Evolutionary conservation across 495 filamentous ascomycete genomes (phyloP).

Genomic region (Penicillium flavigenum): DNA sequence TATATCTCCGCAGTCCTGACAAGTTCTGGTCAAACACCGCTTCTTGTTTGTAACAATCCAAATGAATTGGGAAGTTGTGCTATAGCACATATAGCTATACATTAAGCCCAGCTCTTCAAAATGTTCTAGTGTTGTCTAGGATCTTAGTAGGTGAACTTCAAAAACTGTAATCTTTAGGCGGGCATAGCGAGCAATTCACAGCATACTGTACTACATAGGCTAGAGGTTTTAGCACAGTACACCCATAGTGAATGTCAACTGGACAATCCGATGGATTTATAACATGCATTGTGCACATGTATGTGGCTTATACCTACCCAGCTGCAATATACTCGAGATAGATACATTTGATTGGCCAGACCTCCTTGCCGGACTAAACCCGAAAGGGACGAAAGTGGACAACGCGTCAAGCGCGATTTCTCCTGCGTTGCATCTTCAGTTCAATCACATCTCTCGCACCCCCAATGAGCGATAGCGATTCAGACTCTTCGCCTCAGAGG

Average conservation of each 20-base stretch:
- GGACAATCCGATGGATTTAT: not conserved
- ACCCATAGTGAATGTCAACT: not conserved
- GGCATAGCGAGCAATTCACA: not conserved
- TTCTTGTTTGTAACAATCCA: not conserved
- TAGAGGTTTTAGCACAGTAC: not conserved
- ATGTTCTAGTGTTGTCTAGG: not conserved
- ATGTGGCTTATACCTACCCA: not conserved
- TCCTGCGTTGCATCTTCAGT: constrained; percentile 14
- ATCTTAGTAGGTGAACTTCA: not conserved
- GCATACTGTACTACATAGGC: not conserved
- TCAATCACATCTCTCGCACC: constrained; percentile 2
- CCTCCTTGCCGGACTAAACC: constrained; percentile 27
- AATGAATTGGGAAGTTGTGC: not conserved
- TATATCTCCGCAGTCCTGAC: not conserved
- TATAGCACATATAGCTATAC: not conserved
- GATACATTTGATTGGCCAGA: constrained; percentile 16
- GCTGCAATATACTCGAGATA: not conserved
- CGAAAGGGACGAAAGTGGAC: constrained; percentile 41
- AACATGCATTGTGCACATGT: not conserved
- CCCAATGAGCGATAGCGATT: constrained; percentile 17
- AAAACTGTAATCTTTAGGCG: not conserved
- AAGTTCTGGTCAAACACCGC: not conserved
- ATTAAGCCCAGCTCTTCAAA: not conserved
- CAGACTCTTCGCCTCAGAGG: constrained; percentile 17
- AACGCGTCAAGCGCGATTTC: constrained; percentile 34